Evolutionary conservation across 495 filamentous ascomycete species (phyloP), one percentile per base, ranked within the genome.

Genomic region (Tetracladium setigerum): DNA sequence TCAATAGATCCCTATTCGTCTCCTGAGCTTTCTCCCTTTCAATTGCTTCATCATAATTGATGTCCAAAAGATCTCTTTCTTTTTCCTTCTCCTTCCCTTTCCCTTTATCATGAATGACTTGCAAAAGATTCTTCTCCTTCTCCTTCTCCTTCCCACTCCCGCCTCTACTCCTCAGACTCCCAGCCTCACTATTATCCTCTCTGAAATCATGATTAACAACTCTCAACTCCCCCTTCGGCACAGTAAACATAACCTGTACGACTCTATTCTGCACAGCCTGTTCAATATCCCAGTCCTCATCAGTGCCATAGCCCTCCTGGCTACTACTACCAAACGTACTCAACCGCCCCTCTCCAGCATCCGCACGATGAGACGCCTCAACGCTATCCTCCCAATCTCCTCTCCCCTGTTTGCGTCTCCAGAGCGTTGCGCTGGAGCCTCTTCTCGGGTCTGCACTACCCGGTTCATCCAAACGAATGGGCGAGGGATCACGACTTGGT

Each of bases 201-300:
- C 24, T 40, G 8, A 53, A 30, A 46, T 56, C 55, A 33, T 56
- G 55, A 67, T 97, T 97, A 8, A 95, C 89, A 11, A 97, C 88
- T 41, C 91, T 71, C 54, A 97, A 60, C 61, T 74, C 78, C 67
- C 89, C 83, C 62, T 79, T 84, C 39, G 91, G 91, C 47, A 95
- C 87, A 1, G 89, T 95, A 63, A 94, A 97, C 70, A 94, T 94
- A 51, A 94, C 78, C 67, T 97, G 91, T 49, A 97, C 90, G 13
- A 87, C 74, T 36, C 89, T 64, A 41, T 76, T 78, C 64, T 90
- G 82, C 1, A 85, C 84, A 5, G 87, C 87, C 37, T 76, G 76
- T 62, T 96, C 91, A 30, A 95, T 76, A 58, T 95, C 90, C 89
- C 90, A 95, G 41, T 95, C 89, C 4, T 81, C 83, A 12, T 85